These are phyloP conservation scores for Yarrowia galli DNA, from an alignment of 1,139 yeast species.

Conservation along the genomic window DNA sequence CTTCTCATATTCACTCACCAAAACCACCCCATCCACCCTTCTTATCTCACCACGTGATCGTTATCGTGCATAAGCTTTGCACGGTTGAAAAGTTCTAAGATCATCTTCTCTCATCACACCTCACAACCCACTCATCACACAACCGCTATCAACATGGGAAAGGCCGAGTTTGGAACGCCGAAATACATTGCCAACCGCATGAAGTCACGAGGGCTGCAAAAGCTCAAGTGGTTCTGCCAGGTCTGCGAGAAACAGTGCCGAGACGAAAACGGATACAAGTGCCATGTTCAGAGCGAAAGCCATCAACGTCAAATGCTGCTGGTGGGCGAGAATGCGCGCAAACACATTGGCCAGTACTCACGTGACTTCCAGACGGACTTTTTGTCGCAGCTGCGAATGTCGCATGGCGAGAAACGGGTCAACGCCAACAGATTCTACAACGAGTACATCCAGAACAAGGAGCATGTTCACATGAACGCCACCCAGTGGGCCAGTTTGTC, in stretches of 20 bases:
- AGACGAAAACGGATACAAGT: slow-evolving; percentile 93
- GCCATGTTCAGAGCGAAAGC: slow-evolving; percentile 79
- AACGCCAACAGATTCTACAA: slow-evolving; percentile 89
- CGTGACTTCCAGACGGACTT: slow-evolving; percentile 68
- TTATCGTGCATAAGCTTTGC: slow-evolving; percentile 32
- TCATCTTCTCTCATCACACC: background rate
- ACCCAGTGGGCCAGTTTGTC: slow-evolving; percentile 80
- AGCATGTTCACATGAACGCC: slow-evolving; percentile 90
- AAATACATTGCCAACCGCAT: slow-evolving; percentile 78
- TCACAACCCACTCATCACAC: background rate
- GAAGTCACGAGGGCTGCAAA: slow-evolving; percentile 85
- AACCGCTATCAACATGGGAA: slow-evolving; percentile 53
- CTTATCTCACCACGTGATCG: slow-evolving; percentile 8
- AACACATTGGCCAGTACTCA: slow-evolving; percentile 67
- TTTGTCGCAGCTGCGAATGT: slow-evolving; percentile 63
- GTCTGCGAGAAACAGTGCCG: slow-evolving; percentile 91
- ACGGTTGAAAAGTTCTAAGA: background rate
- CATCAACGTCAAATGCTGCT: slow-evolving; percentile 65
- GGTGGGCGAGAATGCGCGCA: slow-evolving; percentile 55
- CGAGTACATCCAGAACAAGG: slow-evolving; percentile 75
- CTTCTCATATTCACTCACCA: too few species aligned
- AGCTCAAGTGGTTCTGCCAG: slow-evolving; percentile 88
- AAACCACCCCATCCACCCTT: too few species aligned
- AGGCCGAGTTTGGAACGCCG: slow-evolving; percentile 83
- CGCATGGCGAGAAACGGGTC: slow-evolving; percentile 83